Evolutionary conservation across 305 asterid species (phyloP).

Genomic region (Plantago coronopus): DNA sequence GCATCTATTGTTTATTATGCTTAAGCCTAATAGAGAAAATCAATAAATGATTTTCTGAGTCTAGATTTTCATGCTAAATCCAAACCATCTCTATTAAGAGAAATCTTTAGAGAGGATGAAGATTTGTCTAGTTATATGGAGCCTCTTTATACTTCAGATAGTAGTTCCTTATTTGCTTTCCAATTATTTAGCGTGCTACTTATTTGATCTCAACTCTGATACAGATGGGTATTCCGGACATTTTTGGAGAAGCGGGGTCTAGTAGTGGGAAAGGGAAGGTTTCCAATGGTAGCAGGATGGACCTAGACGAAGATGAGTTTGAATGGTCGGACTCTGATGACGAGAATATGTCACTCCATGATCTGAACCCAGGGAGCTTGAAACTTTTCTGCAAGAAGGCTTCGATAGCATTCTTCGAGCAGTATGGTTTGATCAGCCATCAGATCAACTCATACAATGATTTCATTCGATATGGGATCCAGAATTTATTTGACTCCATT

Average conservation of each 20-base stretch:
- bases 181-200: not conserved
- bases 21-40: no score
- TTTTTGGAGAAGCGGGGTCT: slow-evolving; percentile 46
- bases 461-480: slow-evolving; percentile 63
- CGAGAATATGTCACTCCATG: slow-evolving; percentile 41
- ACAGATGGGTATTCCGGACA: slow-evolving; percentile 48
- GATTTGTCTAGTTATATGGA: not conserved
- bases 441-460: slow-evolving; percentile 85
- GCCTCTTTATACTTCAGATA: not conserved
- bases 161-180: no score
- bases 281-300: slow-evolving; percentile 48
- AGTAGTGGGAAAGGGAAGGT: slow-evolving; percentile 42
- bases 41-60: no score
- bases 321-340: slow-evolving; percentile 54
- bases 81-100: not conserved
- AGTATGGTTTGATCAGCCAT: slow-evolving; percentile 79
- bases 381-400: slow-evolving; percentile 63
- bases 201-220: slow-evolving; percentile 9
- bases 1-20: not conserved
- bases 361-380: slow-evolving; percentile 39
- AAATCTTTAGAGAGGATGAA: not conserved
- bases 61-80: no score
- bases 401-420: slow-evolving; percentile 61
- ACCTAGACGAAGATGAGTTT: slow-evolving; percentile 46
- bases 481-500: slow-evolving; percentile 63